Conservation (phyloP, 352 stramenopile genomes). For the Phytophthora cactorum region DNA sequence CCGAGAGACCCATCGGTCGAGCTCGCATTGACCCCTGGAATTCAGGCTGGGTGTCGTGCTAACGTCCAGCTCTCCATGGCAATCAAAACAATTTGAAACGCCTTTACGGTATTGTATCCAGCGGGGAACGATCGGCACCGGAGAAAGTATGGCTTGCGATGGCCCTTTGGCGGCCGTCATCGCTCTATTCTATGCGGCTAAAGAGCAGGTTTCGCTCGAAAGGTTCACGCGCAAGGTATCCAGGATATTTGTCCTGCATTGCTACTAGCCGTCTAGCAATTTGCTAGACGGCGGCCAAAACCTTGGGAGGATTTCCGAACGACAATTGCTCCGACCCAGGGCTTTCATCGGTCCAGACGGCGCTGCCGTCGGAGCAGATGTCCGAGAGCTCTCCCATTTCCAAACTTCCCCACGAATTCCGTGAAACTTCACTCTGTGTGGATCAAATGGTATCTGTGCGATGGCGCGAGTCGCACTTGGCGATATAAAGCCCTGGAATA, state of each 20-base stretch:
- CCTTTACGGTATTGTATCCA: slow-evolving; percentile 25
- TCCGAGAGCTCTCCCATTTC: slow-evolving; percentile 21
- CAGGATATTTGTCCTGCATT: background rate
- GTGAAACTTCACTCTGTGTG: slow-evolving; percentile 24
- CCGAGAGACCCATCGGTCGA: slow-evolving; percentile 18
- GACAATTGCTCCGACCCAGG: slow-evolving; percentile 8
- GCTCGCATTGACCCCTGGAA: background rate
- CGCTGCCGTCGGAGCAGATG: slow-evolving; percentile 25
- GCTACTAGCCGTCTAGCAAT: too few species aligned
- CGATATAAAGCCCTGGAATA: slow-evolving; percentile 1
- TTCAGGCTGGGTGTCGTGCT: slow-evolving; percentile 9
- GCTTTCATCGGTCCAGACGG: slow-evolving; percentile 16
- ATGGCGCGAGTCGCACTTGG: slow-evolving; percentile 12
- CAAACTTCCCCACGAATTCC: slow-evolving; percentile 26
- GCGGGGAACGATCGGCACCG: slow-evolving; percentile 17
- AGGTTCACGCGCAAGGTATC: slow-evolving; percentile 7
- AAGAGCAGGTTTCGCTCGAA: slow-evolving; percentile 19
- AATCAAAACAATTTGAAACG: slow-evolving; percentile 21
- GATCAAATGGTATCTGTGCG: slow-evolving; percentile 20
- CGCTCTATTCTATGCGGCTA: slow-evolving; percentile 7
- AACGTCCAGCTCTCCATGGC: slow-evolving; percentile 30
- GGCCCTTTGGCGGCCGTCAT: background rate
- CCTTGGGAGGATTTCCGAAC: slow-evolving; percentile 13
- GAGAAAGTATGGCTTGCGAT: background rate
- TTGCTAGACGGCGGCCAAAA: background rate